These are phyloP conservation scores for Spathaspora jeffriesii DNA, from an alignment of 1,139 yeast genomes.

Conservation along the genomic window DNA sequence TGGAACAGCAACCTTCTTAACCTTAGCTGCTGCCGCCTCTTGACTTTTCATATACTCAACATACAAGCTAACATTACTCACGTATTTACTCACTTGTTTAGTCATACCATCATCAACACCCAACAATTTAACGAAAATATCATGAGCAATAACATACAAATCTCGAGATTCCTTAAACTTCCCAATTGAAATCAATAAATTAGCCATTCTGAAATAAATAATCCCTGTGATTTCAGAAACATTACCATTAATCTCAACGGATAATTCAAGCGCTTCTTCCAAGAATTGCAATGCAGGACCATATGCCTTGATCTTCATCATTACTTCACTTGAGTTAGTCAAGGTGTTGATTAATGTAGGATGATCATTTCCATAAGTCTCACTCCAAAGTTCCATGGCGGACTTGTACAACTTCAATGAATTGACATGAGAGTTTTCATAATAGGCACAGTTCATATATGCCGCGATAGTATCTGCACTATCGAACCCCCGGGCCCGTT, in stretches of 20 bases:
- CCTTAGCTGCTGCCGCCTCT: slow-evolving; percentile 17
- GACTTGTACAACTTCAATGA: slow-evolving; percentile 65
- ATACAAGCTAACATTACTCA: slow-evolving; percentile 49
- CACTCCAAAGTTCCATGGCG: slow-evolving; percentile 58
- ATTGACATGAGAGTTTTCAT: slow-evolving; percentile 66
- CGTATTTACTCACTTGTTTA: slow-evolving; percentile 64
- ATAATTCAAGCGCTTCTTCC: slow-evolving; percentile 45
- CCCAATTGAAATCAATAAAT: slow-evolving; percentile 54
- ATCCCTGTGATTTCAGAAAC: slow-evolving; percentile 60
- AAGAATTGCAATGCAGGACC: slow-evolving; percentile 47
- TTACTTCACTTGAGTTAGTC: slow-evolving; percentile 61
- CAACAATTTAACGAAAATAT: slow-evolving; percentile 52
- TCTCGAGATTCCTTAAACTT: slow-evolving; percentile 57
- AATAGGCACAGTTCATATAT: slow-evolving; percentile 72
- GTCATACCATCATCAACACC: slow-evolving; percentile 69
- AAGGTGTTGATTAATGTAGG: slow-evolving; percentile 71
- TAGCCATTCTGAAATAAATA: slow-evolving; percentile 66
- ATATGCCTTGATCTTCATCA: slow-evolving; percentile 50
- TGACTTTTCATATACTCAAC: slow-evolving; percentile 33
- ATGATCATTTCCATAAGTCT: slow-evolving; percentile 59
- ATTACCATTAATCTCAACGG: slow-evolving; percentile 53
- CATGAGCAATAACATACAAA: slow-evolving; percentile 52
- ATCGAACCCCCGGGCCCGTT: slow-evolving; percentile 81
- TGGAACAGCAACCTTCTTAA: slow-evolving; percentile 3
- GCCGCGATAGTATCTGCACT: slow-evolving; percentile 74